Evolutionary conservation across 106 monocot species (phyloP), one percentile per base, ranked within the genome.

Genomic region (Apostasia shenzhenica): DNA sequence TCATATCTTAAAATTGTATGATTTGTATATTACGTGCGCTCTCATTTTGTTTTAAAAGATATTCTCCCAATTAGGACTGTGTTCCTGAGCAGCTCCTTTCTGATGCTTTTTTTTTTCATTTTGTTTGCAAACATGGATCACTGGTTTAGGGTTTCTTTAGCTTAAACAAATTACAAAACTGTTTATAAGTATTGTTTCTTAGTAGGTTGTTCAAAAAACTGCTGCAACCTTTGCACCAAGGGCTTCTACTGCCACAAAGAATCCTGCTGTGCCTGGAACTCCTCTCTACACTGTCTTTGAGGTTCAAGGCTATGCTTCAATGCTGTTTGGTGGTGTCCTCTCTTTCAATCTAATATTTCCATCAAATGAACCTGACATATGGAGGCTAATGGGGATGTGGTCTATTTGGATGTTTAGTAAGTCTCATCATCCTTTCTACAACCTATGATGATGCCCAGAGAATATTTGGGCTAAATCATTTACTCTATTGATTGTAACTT

Each of bases 351-450:
- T 99, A 5, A 73, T 99, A 46, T 99, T 99, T 70, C 97, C 97
- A 48, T 99, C 97, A 9, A 85, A 82, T 75, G 92, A 99, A 67
- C 97, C 97, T 2, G 97, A 99, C 53, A 74, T 99, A 13, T 99
- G 97, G 97, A 86, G 97, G 69, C 64, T 99, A 54, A 99, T 92
- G 89, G 97, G 97, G 39, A 99, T 99, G 97, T 99, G 97, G 97
- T 99, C 97, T 48, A 90, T 99, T 73, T 99, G 97, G 97, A 99
- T 99, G 97, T 99, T 92, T 72, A 92, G 95, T 95, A 77, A 84
- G 95, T 83, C 51, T 75, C 0, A 48, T 74, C 63, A 53, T 14
- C 4, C 63, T 37, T 61, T 56, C 8, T 54, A 66, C 8, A 2
- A 3, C 44, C 8, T 9, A 56, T 5, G 3, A 10, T 65, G n/a